A percentile compares a stretch with the other conserved stretches of the same genome.
These are phyloP conservation scores for Actinidia chinensis DNA, from an alignment of 179 eudicot genomes.

Conservation along the genomic window DNA sequence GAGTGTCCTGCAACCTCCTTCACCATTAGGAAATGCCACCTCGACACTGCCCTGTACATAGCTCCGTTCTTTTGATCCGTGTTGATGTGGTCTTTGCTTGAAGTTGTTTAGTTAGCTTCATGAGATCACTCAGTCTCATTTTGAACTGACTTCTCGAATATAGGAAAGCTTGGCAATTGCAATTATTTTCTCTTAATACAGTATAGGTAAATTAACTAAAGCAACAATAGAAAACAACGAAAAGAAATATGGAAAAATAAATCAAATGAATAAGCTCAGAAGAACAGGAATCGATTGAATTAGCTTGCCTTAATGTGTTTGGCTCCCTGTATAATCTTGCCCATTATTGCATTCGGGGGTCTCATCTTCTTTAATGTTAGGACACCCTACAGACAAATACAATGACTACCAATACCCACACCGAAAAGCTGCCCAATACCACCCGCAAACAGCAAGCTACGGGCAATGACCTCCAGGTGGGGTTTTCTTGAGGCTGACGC, in stretches of 20 bases:
- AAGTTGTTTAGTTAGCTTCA: constrained; percentile 85
- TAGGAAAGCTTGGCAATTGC: constrained; percentile 47
- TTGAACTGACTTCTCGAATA: constrained; percentile 77
- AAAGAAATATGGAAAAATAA: not conserved
- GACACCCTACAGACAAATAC: constrained; percentile 46
- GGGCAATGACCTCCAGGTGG: constrained; percentile 30
- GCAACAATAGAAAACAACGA: not conserved
- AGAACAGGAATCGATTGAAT: not conserved
- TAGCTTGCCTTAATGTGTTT: constrained; percentile 64
- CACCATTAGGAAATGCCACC: constrained; percentile 70
- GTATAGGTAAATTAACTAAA: not conserved
- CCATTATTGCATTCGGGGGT: constrained; percentile 93
- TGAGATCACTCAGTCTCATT: constrained; percentile 73
- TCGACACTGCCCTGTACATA: constrained; percentile 59
- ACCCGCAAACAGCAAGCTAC: constrained; percentile 66
- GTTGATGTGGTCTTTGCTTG: constrained; percentile 67
- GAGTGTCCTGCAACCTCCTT: constrained; percentile 81
- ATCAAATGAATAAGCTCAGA: not conserved
- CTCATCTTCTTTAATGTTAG: constrained; percentile 63
- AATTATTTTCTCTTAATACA: not conserved
- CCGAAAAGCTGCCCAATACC: constrained; percentile 30
- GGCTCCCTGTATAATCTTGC: constrained; percentile 79
- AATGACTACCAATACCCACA: constrained; percentile 40
- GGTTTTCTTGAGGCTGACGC: constrained; percentile 31
- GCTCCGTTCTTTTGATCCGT: constrained; percentile 74